A percentile compares a stretch with the other conserved stretches of the same genome.
Conservation (phyloP, 1,284 basidiomycete genomes). For the Sanghuangporus weigelae region DNA sequence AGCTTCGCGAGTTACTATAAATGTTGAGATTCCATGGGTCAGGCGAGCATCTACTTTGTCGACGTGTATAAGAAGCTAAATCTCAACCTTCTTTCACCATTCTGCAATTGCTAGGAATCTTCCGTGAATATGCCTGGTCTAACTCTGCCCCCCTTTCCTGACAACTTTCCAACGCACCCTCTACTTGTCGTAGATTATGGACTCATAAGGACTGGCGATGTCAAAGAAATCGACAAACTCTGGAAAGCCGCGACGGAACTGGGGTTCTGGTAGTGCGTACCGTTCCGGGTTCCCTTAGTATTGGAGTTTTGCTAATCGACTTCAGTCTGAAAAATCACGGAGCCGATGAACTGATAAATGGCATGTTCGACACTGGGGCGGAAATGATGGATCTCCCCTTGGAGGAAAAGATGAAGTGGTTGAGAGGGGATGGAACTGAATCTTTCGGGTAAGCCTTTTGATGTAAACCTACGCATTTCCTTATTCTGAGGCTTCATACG, state of each 20-base stretch:
- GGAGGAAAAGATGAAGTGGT: slow-evolving; percentile 59
- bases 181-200: slow-evolving; percentile 48
- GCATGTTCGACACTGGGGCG: slow-evolving; percentile 57
- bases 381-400: slow-evolving; percentile 53
- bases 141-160: slow-evolving; percentile 40
- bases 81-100: background rate
- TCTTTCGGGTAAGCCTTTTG: slow-evolving; percentile 47
- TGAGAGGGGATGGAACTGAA: slow-evolving; percentile 58
- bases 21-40: background rate
- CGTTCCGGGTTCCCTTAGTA: background rate
- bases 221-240: slow-evolving; percentile 36
- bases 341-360: slow-evolving; percentile 43
- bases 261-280: slow-evolving; percentile 52
- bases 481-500: background rate
- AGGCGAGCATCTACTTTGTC: background rate
- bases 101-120: background rate
- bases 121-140: slow-evolving; percentile 22
- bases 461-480: background rate
- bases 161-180: slow-evolving; percentile 42
- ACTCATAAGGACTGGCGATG: slow-evolving; percentile 34
- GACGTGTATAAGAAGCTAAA: background rate
- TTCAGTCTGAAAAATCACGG: slow-evolving; percentile 58
- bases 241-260: slow-evolving; percentile 48
- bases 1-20: background rate
- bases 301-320: background rate